Evolutionary conservation across 805 yeast genomes (phyloP), one percentile per base, ranked within the genome.

Genomic region (Yarrowia bubula): DNA sequence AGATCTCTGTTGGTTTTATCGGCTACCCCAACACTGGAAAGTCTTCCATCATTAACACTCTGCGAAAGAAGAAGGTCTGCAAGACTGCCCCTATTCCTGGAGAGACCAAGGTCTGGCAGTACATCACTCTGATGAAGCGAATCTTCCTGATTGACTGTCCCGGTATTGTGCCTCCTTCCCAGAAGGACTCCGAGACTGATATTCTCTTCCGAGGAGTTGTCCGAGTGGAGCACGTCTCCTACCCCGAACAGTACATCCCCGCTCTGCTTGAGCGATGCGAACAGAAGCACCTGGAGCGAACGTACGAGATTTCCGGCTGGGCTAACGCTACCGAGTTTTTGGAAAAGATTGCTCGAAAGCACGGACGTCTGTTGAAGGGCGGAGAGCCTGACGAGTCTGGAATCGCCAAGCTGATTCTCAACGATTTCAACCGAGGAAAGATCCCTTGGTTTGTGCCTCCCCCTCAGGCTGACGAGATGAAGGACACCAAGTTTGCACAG

Each of bases 1-100:
- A 93, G 77, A 92, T 93, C 64, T 92, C 98, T 18, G 97, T 93
- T 66, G 99, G 99, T 2, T 90, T 93, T 72, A 92, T 93, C 74
- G 99, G 99, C 14, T 93, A 95, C 75, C 99, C 99, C 70, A 93
- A 93, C 75, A 89, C 97, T n/a, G 99, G 99, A 70, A 93, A 93
- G 75, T 93, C 98, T 1, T 90, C 97, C 46, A 91, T 93, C 70
- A 93, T 93, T 73, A 93, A 93, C 79, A 92, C 98, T 1, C 80
- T 93, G 71, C 86, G 98, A 75, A 86, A 87, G 76, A 95, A 95
- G 84, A 95, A 93, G 79, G 99, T 93, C 53, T 95, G 98, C 79
- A 87, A 83, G 50, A 98, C 93, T 55, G 99, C 99, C 1, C 99
- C 99, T 55, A 92, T 93, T 72, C 99, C 99, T 35, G 99, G 99